Evolutionary conservation across 768 basidiomycete species (phyloP).

Genomic region (Naganishia kalamii): DNA sequence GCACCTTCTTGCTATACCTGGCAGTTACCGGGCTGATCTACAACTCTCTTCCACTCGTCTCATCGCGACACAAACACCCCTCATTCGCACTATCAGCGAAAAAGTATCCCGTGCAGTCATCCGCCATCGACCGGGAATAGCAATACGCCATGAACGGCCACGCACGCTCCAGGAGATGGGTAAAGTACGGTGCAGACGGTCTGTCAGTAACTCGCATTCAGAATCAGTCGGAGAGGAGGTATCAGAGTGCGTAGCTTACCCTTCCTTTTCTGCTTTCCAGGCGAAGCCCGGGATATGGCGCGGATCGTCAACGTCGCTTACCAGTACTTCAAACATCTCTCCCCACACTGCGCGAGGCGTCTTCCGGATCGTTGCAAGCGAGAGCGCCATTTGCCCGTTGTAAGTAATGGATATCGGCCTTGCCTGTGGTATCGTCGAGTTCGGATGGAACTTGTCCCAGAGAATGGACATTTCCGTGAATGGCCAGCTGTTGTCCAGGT

Average conservation of each 20-base stretch:
- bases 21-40: no score
- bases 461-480: neutral
- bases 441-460: neutral
- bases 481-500: neutral
- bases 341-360: neutral
- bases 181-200: neutral
- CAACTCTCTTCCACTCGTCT: no score
- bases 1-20: no score
- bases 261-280: conserved; percentile 6
- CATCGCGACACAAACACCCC: neutral
- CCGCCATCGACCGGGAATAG: neutral
- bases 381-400: conserved; percentile 8
- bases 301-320: neutral
- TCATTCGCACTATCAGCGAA: neutral
- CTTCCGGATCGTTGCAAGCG: neutral
- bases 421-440: neutral
- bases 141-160: conserved; percentile 8
- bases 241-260: neutral
- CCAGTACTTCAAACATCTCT: neutral
- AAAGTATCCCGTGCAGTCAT: neutral
- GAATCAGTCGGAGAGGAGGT: neutral
- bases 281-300: neutral
- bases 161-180: conserved; percentile 1
- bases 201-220: neutral
- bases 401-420: neutral